Evolutionary conservation across 192 early-diverging fungal species (phyloP).

Genomic region (Piromyces sp.): DNA sequence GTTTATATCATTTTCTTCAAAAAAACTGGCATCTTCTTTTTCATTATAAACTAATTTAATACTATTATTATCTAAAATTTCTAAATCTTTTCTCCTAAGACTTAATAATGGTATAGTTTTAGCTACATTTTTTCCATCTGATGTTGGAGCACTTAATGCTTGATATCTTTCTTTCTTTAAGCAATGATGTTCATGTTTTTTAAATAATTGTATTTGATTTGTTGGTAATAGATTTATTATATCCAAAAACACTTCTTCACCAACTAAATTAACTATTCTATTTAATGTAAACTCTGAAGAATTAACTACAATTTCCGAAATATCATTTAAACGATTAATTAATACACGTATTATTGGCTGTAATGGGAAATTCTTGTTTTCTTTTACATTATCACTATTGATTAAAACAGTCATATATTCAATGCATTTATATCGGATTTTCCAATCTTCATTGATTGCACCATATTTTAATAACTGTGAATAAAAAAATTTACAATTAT

Average conservation of each 20-base stretch:
- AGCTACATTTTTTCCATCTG: not conserved
- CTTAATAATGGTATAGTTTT: not conserved
- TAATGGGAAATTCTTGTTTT: not conserved
- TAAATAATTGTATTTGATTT: not conserved
- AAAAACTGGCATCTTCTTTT: not conserved
- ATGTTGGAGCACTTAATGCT: not conserved
- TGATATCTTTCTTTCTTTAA: not conserved
- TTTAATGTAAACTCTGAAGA: not conserved
- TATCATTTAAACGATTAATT: not conserved
- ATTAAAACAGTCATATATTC: not conserved
- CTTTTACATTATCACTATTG: not conserved
- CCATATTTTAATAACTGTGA: not conserved
- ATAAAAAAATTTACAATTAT: not conserved
- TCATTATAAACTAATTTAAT: not conserved
- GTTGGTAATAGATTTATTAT: not conserved
- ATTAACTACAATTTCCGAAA: not conserved
- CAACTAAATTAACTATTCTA: not conserved
- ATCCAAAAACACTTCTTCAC: not conserved
- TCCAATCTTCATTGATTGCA: not conserved
- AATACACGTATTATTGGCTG: not conserved
- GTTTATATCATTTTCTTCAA: not conserved
- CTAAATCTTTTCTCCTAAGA: not conserved
- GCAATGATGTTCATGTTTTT: not conserved
- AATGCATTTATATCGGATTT: not conserved
- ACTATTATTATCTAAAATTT: not conserved